A percentile compares a stretch with the other conserved stretches of the same genome.
Conservation (phyloP, 768 basidiomycete species). For the Mycena leptocephala region DNA sequence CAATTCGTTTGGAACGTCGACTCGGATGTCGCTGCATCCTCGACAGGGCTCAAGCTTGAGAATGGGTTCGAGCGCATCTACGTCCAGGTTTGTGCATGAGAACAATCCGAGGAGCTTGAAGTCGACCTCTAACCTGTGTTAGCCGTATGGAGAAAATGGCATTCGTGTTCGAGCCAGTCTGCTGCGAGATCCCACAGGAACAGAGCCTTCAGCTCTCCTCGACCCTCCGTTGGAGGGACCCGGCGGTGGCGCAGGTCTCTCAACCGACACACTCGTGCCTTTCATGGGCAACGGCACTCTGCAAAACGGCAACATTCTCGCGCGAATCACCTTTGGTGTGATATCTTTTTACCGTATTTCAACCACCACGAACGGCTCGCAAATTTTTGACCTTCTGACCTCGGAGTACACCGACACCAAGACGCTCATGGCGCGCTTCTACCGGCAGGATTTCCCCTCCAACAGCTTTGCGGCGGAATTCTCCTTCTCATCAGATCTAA, state of each 20-base stretch:
- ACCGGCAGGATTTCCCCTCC: conserved; percentile 50
- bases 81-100: conserved; percentile 39
- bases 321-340: conserved; percentile 41
- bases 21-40: too few relatives aligned
- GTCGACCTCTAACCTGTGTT: neutral
- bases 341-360: conserved; percentile 51
- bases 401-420: conserved; percentile 52
- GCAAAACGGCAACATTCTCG: conserved; percentile 51
- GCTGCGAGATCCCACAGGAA: conserved; percentile 52
- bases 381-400: conserved; percentile 42
- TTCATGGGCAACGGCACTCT: conserved; percentile 49
- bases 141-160: conserved; percentile 56
- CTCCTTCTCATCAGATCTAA: conserved; percentile 48
- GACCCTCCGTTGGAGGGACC: conserved; percentile 57
- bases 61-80: conserved; percentile 54
- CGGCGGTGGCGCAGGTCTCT: conserved; percentile 46
- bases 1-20: too few relatives aligned
- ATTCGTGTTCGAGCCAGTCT: conserved; percentile 55
- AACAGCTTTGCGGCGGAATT: conserved; percentile 51
- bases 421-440: conserved; percentile 47
- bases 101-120: neutral
- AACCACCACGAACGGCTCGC: conserved; percentile 34
- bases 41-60: conserved; percentile 53
- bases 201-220: conserved; percentile 51
- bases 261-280: conserved; percentile 46